Conservation (phyloP, 1,284 basidiomycete genomes). For the Sutorius eximius region DNA sequence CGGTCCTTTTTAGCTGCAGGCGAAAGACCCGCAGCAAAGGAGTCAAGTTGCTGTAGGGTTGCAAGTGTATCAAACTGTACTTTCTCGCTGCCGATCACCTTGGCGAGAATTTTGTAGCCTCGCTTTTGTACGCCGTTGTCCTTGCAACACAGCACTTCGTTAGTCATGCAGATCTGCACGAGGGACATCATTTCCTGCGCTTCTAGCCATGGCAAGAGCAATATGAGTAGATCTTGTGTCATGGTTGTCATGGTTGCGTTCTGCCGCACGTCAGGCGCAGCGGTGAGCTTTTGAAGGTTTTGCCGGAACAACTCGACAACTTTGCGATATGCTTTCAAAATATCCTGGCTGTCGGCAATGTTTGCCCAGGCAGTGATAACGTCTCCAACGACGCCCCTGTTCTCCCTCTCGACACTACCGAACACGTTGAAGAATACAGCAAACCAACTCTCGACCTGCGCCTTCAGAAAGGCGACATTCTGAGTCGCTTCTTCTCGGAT, state of each 20-base stretch:
- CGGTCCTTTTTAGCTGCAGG: constrained; percentile 95
- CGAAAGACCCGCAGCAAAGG: constrained; percentile 63
- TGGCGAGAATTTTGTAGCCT: constrained; percentile 85
- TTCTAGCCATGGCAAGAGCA: constrained; percentile 82
- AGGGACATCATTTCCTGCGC: constrained; percentile 57
- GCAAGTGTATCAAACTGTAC: constrained; percentile 42
- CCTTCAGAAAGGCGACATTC: constrained; percentile 75
- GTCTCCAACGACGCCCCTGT: constrained; percentile 83
- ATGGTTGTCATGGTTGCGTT: constrained; percentile 54
- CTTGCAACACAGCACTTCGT: constrained; percentile 63
- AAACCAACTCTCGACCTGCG: constrained; percentile 89
- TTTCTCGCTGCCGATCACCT: constrained; percentile 65
- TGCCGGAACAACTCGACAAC: constrained; percentile 77
- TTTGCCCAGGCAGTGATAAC: constrained; percentile 86
- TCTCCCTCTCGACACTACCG: constrained; percentile 76
- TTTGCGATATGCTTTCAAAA: constrained; percentile 79
- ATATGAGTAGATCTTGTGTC: constrained; percentile 87
- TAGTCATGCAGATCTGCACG: constrained; percentile 61
- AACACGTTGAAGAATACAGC: constrained; percentile 98
- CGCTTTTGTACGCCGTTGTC: constrained; percentile 96
- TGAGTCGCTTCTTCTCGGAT: constrained; percentile 55
- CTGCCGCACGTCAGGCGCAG: constrained; percentile 32
- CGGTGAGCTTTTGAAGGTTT: constrained; percentile 52
- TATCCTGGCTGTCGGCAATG: constrained; percentile 75
- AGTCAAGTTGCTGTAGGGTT: constrained; percentile 61